phyloP scores from a whole-genome alignment of 345 rosid species.

The Garcia nutans region DNA sequence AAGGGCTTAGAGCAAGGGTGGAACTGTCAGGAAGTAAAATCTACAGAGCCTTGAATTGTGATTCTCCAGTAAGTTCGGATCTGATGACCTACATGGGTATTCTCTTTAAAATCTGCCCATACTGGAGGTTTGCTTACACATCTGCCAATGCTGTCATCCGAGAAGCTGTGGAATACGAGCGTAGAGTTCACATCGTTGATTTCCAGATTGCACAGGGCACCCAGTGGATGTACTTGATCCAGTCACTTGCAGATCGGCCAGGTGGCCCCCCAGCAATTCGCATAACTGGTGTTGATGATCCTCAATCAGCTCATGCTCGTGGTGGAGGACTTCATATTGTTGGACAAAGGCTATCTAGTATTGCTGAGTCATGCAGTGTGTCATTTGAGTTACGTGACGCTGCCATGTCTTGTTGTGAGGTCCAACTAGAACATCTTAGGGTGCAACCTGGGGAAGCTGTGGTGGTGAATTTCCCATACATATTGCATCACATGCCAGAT shows the following conservation, averaged over 20 bases:
- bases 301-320: constrained; percentile 88
- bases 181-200: constrained; percentile 76
- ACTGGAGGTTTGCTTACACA: constrained; percentile 83
- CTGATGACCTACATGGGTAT: constrained; percentile 89
- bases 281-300: constrained; percentile 86
- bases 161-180: constrained; percentile 65
- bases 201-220: constrained; percentile 88
- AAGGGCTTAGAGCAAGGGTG: constrained; percentile 90
- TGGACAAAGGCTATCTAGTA: constrained; percentile 48
- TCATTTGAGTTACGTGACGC: constrained; percentile 80
- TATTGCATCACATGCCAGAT: constrained; percentile 97
- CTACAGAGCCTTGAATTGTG: constrained; percentile 77
- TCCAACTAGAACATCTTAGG: constrained; percentile 53
- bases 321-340: constrained; percentile 84
- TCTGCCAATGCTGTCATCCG: constrained; percentile 68
- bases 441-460: constrained; percentile 75
- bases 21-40: constrained; percentile 84
- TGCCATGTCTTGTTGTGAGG: constrained; percentile 66
- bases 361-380: constrained; percentile 56
- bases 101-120: constrained; percentile 75
- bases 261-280: constrained; percentile 73
- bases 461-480: constrained; percentile 77
- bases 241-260: constrained; percentile 55
- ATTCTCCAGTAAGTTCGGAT: constrained; percentile 78
- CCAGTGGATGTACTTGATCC: constrained; percentile 65